Evolutionary conservation across 208 protist genomes (phyloP).

Genomic region (Wallacemonas sp.): DNA sequence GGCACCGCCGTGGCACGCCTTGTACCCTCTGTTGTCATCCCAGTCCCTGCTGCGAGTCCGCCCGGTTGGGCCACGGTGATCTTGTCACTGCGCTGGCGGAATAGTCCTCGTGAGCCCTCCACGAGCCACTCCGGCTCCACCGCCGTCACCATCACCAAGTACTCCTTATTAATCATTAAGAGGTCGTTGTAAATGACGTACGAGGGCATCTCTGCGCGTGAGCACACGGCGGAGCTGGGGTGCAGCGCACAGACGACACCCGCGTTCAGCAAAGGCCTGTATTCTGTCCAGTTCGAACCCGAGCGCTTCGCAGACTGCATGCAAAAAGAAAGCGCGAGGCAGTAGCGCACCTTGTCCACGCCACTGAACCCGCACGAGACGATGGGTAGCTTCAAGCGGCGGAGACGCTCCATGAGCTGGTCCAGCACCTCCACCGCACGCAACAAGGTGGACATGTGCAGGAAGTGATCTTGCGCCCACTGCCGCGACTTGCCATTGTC

Average conservation of each 20-base stretch:
- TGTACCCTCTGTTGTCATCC: neutral
- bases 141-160: constrained; percentile 95
- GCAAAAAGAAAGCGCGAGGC: constrained; percentile 96
- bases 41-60: neutral
- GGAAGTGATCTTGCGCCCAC: constrained; percentile 98
- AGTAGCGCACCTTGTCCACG: constrained; percentile 94
- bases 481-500: constrained; percentile 81
- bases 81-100: constrained; percentile 29
- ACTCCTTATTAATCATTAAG: constrained; percentile 95
- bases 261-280: constrained; percentile 96
- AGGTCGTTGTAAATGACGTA: constrained; percentile 99
- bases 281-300: constrained; percentile 93
- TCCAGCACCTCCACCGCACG: constrained; percentile 94
- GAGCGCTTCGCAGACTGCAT: constrained; percentile 95
- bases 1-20: neutral
- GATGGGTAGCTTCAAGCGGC: constrained; percentile 63
- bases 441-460: constrained; percentile 93
- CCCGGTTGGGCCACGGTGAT: neutral
- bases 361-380: constrained; percentile 46
- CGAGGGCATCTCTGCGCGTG: constrained; percentile 94
- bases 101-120: constrained; percentile 72
- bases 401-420: constrained; percentile 97
- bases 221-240: constrained; percentile 97
- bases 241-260: constrained; percentile 97
- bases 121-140: constrained; percentile 98